Evolutionary conservation across 202 grass and related monocot species (phyloP).

Genomic region (Brachypodium distachyon): DNA sequence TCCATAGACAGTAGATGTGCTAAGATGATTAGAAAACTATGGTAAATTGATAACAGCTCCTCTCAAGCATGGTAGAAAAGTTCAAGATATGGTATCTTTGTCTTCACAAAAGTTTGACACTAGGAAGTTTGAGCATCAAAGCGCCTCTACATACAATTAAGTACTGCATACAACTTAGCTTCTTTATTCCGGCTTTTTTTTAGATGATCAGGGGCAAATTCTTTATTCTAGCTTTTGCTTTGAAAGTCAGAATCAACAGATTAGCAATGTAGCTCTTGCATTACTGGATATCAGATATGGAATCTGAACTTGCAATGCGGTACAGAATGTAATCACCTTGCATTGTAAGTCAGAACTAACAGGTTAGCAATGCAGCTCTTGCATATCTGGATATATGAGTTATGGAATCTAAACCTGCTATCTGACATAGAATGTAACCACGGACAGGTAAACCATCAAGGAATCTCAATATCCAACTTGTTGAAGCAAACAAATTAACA

Average conservation of each 20-base stretch:
- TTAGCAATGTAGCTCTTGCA: too few relatives aligned
- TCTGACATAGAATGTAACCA: neutral
- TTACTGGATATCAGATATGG: too few relatives aligned
- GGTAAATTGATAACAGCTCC: neutral
- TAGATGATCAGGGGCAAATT: too few relatives aligned
- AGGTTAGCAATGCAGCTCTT: neutral
- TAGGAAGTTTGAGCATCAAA: neutral
- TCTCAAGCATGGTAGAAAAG: neutral
- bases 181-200: neutral
- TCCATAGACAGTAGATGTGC: neutral
- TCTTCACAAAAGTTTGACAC: neutral
- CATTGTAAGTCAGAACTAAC: neutral
- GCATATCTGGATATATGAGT: neutral
- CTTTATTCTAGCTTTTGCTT: neutral
- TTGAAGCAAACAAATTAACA: constrained; percentile 20
- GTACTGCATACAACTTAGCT: neutral
- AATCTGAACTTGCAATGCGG: too few relatives aligned
- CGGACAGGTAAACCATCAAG: neutral
- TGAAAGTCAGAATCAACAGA: neutral
- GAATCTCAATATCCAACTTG: neutral
- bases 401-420: constrained; percentile 4
- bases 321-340: too few relatives aligned
- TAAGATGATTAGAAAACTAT: neutral
- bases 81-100: too few relatives aligned
- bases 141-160: neutral